Evolutionary conservation across 1,284 basidiomycete species (phyloP).

Genomic region (Erythrobasidium hasegawianum): DNA sequence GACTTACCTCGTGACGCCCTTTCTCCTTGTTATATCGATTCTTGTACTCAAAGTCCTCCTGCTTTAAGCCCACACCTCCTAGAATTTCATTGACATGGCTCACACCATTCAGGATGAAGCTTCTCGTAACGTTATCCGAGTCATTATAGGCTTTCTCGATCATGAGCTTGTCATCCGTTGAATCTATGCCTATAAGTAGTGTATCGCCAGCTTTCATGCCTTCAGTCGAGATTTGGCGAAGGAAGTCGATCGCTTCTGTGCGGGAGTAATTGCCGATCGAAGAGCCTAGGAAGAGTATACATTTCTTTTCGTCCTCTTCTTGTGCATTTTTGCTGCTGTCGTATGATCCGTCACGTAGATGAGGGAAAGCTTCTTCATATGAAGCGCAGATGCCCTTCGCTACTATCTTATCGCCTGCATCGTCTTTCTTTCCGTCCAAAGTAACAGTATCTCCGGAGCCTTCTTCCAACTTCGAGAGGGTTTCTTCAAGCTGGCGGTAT

Average conservation of each 20-base stretch:
- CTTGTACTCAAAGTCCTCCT: conserved; percentile 76
- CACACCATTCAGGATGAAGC: conserved; percentile 89
- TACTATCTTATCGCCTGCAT: conserved; percentile 56
- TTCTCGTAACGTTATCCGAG: conserved; percentile 64
- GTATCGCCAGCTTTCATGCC: conserved; percentile 61
- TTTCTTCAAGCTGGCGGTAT: conserved; percentile 59
- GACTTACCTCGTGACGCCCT: conserved; percentile 45
- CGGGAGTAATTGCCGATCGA: conserved; percentile 90
- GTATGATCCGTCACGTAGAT: conserved; percentile 53
- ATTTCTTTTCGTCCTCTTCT: conserved; percentile 45
- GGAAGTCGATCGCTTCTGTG: conserved; percentile 66
- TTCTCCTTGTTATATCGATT: conserved; percentile 67
- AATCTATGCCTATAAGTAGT: conserved; percentile 74
- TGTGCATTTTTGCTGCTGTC: conserved; percentile 22
- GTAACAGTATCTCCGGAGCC: conserved; percentile 42
- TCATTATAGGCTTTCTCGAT: conserved; percentile 84
- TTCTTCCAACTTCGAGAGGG: conserved; percentile 57
- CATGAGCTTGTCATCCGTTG: conserved; percentile 62
- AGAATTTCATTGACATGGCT: conserved; percentile 52
- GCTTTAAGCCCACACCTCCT: conserved; percentile 54
- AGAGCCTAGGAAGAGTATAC: conserved; percentile 89
- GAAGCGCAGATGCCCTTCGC: conserved; percentile 83
- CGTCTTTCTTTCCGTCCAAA: neutral
- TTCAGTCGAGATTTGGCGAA: conserved; percentile 63
- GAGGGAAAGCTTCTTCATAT: conserved; percentile 70